These are phyloP conservation scores for Ceratocystis colombiana DNA, from an alignment of 2,329 filamentous ascomycete genomes.

Conservation along the genomic window DNA sequence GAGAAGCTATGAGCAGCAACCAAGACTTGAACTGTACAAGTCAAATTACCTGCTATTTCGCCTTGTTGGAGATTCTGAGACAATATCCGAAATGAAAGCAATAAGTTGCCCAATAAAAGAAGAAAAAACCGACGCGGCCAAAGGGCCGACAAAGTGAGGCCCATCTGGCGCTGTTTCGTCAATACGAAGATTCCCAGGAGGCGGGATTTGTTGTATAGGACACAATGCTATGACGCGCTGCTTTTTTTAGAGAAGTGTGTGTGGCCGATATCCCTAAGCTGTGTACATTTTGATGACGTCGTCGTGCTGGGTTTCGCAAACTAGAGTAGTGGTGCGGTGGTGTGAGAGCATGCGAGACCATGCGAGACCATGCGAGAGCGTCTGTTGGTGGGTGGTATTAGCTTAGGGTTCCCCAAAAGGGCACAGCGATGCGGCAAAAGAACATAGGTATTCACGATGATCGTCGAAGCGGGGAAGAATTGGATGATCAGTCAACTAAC, in stretches of 20 bases:
- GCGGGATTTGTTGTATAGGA: neutral
- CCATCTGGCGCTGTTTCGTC: neutral
- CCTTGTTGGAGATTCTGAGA: conserved; percentile 7
- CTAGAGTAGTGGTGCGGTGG: no score
- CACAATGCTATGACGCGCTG: neutral
- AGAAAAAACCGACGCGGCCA: neutral
- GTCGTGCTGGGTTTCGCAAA: neutral
- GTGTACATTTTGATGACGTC: neutral
- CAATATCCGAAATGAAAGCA: conserved; percentile 2
- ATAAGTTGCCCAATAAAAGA: neutral
- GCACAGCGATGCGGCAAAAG: neutral
- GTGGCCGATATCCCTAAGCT: neutral
- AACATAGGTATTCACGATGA: neutral
- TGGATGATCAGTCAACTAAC: conserved; percentile 1
- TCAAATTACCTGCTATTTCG: neutral
- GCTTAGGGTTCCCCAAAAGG: neutral
- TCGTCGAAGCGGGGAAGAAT: conserved; percentile 5
- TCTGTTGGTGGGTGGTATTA: neutral
- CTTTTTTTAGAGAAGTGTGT: neutral
- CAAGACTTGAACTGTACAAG: neutral
- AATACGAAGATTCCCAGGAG: neutral
- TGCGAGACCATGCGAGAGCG: no score
- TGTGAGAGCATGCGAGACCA: no score
- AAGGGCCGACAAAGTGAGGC: conserved; percentile 3
- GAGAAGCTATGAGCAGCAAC: neutral